Evolutionary conservation across 2,329 filamentous ascomycete genomes (phyloP).

Genomic region (Nemania diffusa): DNA sequence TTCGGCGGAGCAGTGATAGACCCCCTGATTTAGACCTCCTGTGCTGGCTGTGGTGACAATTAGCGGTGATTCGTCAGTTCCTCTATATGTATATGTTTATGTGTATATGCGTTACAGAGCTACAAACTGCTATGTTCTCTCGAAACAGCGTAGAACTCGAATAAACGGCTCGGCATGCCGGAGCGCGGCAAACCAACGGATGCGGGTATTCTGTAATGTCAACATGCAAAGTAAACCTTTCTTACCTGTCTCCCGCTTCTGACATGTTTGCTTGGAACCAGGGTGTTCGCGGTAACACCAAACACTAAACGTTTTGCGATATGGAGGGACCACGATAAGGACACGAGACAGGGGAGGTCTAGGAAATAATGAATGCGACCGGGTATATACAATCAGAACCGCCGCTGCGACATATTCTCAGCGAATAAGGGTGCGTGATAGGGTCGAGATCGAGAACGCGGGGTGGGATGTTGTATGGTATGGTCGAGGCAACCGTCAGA

Average conservation of each 20-base stretch:
- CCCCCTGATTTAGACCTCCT: constrained; percentile 66
- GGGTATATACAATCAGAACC: constrained; percentile 1
- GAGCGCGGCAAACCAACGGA: not conserved
- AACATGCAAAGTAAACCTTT: constrained; percentile 13
- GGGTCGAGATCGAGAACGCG: not conserved
- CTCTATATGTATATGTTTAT: not conserved
- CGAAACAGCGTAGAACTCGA: not conserved
- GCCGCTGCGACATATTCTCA: constrained; percentile 16
- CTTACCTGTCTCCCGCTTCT: constrained; percentile 52
- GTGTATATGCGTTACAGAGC: constrained; percentile 2
- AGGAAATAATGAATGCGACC: constrained; percentile 4
- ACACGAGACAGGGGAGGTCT: not conserved
- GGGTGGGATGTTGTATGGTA: not conserved
- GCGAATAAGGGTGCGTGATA: constrained; percentile 1
- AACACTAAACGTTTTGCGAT: not conserved
- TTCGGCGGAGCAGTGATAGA: constrained; percentile 65
- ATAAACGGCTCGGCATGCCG: not conserved
- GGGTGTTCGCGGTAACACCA: not conserved
- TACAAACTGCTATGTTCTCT: not conserved
- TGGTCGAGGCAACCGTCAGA: not conserved
- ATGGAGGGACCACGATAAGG: not conserved
- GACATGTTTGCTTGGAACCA: constrained; percentile 48
- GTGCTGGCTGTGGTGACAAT: constrained; percentile 52
- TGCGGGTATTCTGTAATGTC: not conserved
- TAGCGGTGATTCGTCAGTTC: constrained; percentile 24